phyloP scores from a whole-genome alignment of 2,329 filamentous ascomycete genomes.

The Cladorrhinum sp. region DNA sequence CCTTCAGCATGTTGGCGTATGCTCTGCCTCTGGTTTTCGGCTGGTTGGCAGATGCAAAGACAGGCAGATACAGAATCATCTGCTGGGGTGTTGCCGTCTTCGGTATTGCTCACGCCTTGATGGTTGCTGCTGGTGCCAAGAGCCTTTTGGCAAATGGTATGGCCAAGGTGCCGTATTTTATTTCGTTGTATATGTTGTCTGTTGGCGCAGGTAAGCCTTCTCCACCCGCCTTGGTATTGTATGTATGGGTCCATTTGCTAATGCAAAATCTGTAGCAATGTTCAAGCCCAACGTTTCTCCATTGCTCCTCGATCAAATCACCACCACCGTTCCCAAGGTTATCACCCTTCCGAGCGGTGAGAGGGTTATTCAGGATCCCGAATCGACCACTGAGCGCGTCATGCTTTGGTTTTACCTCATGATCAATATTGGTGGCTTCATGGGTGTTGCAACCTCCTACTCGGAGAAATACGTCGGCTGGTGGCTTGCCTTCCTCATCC shows the following conservation, averaged over 20 bases:
- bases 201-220: slow-evolving; percentile 59
- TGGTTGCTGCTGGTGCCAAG: slow-evolving; percentile 58
- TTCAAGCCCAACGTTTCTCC: slow-evolving; percentile 74
- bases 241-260: not conserved
- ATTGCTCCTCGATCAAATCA: slow-evolving; percentile 64
- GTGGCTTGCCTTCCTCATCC: slow-evolving; percentile 44
- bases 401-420: slow-evolving; percentile 62
- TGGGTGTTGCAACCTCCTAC: slow-evolving; percentile 50
- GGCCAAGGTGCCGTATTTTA: slow-evolving; percentile 54
- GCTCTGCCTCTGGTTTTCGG: slow-evolving; percentile 53
- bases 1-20: slow-evolving; percentile 57
- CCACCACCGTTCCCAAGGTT: slow-evolving; percentile 52
- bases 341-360: slow-evolving; percentile 53
- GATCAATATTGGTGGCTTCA: slow-evolving; percentile 54
- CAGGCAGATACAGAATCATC: slow-evolving; percentile 70
- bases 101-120: slow-evolving; percentile 64
- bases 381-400: slow-evolving; percentile 61
- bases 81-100: slow-evolving; percentile 66
- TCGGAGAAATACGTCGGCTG: slow-evolving; percentile 51
- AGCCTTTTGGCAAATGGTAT: slow-evolving; percentile 43
- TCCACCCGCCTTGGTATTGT: not conserved
- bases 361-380: slow-evolving; percentile 66
- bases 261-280: slow-evolving; percentile 27
- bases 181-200: slow-evolving; percentile 53
- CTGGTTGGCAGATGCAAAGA: slow-evolving; percentile 63